phyloP scores from a whole-genome alignment of 2,329 filamentous ascomycete genomes.

The Trichoderma sp. region DNA sequence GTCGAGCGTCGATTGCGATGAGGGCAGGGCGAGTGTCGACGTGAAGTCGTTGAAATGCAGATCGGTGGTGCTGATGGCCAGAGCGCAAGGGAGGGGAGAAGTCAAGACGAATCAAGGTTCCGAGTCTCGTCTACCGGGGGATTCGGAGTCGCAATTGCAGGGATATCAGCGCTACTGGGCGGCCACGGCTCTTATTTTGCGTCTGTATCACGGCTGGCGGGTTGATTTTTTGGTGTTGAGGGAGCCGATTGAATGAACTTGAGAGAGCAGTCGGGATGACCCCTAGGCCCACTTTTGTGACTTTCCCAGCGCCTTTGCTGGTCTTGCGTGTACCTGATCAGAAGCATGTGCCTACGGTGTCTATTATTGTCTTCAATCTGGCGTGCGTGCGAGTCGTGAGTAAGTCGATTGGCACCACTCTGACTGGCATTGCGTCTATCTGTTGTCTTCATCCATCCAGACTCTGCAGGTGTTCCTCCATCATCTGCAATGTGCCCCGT shows the following conservation, averaged over 20 bases:
- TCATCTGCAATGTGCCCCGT: not conserved
- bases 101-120: not conserved
- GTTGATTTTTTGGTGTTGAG: conserved; percentile 18
- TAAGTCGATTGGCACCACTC: not conserved
- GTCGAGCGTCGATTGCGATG: not conserved
- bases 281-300: conserved; percentile 24
- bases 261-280: conserved; percentile 3
- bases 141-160: not conserved
- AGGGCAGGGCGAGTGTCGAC: not conserved
- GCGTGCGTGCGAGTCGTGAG: not conserved
- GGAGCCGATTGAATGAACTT: not conserved
- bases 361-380: too few relatives aligned
- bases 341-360: too few relatives aligned
- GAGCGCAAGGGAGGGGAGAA: not conserved
- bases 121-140: not conserved
- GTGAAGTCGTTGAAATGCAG: not conserved
- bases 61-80: not conserved
- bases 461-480: not conserved
- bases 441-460: not conserved
- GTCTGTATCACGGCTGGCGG: not conserved
- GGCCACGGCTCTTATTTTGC: not conserved
- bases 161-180: not conserved
- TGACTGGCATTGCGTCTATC: not conserved
- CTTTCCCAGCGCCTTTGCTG: not conserved
- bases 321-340: too few relatives aligned